A percentile compares a stretch with the other conserved stretches of the same genome.
These are phyloP conservation scores for Forsythia suspensa DNA, from an alignment of 257 asterid genomes.

Conservation along the genomic window DNA sequence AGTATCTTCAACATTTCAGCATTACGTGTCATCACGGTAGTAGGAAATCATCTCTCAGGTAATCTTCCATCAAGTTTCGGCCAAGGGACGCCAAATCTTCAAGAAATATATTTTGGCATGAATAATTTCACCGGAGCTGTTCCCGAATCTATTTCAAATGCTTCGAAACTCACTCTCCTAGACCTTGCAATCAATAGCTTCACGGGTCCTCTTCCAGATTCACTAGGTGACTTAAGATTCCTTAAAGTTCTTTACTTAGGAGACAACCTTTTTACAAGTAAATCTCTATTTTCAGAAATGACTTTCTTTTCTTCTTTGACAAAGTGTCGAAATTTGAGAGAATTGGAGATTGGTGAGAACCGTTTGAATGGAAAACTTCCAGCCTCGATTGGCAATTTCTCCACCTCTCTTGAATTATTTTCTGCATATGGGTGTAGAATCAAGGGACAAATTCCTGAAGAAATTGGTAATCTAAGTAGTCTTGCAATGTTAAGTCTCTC, in stretches of 20 bases:
- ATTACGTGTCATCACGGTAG: not conserved
- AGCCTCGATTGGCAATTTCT: slow-evolving; percentile 25
- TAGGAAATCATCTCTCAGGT: slow-evolving; percentile 13
- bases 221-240: slow-evolving; percentile 30
- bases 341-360: not conserved
- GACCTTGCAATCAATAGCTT: slow-evolving; percentile 15
- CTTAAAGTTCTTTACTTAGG: slow-evolving; percentile 23
- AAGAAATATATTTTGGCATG: slow-evolving; percentile 18
- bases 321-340: slow-evolving; percentile 19
- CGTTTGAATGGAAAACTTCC: slow-evolving; percentile 16
- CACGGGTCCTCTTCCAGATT: slow-evolving; percentile 31
- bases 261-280: slow-evolving; percentile 21
- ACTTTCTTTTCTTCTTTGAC: slow-evolving; percentile 18
- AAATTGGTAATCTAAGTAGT: slow-evolving; percentile 21
- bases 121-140: slow-evolving; percentile 24
- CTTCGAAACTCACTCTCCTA: slow-evolving; percentile 16
- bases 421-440: not conserved
- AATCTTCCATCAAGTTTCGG: slow-evolving; percentile 29
- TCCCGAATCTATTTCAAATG: slow-evolving; percentile 29
- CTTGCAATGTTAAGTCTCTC: not conserved
- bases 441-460: slow-evolving; percentile 16
- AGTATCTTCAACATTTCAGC: slow-evolving; percentile 37
- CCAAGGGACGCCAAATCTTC: slow-evolving; percentile 25
- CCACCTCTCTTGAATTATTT: not conserved
- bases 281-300: not conserved